phyloP scores from a whole-genome alignment of 768 basidiomycete species.

The Pleurotus giganteus region DNA sequence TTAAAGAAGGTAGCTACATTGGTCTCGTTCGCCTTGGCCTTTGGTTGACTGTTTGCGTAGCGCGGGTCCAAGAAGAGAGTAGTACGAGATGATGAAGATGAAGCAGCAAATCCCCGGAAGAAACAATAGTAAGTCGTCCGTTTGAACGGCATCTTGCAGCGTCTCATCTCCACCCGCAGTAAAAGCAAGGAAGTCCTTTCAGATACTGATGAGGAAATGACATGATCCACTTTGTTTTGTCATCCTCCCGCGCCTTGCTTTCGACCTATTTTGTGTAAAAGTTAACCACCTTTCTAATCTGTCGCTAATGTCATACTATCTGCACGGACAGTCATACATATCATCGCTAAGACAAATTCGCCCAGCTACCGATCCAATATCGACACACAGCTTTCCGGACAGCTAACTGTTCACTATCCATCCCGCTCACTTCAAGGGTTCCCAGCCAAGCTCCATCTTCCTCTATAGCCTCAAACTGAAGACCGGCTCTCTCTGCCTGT shows the following conservation, averaged over 20 bases:
- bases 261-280: background rate
- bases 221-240: conserved; percentile 32
- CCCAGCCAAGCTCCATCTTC: conserved; percentile 43
- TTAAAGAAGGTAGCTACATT: conserved; percentile 57
- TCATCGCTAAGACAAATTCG: conserved; percentile 5
- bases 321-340: background rate
- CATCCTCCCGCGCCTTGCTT: conserved; percentile 13
- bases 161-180: conserved; percentile 35
- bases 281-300: background rate
- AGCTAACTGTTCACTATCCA: conserved; percentile 45
- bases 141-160: background rate
- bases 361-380: conserved; percentile 63
- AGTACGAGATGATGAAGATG: conserved; percentile 77
- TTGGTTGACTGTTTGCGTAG: conserved; percentile 25
- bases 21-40: conserved; percentile 8
- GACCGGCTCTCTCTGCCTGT: conserved; percentile 34
- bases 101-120: conserved; percentile 59
- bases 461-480: conserved; percentile 46
- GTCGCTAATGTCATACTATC: background rate
- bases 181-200: conserved; percentile 89
- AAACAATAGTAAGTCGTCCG: conserved; percentile 66
- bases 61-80: conserved; percentile 68
- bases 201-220: conserved; percentile 85
- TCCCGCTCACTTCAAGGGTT: conserved; percentile 38
- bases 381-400: conserved; percentile 57